These are phyloP conservation scores for Aspergillus heteromorphus DNA, from an alignment of 495 filamentous ascomycete genomes.

Conservation along the genomic window DNA sequence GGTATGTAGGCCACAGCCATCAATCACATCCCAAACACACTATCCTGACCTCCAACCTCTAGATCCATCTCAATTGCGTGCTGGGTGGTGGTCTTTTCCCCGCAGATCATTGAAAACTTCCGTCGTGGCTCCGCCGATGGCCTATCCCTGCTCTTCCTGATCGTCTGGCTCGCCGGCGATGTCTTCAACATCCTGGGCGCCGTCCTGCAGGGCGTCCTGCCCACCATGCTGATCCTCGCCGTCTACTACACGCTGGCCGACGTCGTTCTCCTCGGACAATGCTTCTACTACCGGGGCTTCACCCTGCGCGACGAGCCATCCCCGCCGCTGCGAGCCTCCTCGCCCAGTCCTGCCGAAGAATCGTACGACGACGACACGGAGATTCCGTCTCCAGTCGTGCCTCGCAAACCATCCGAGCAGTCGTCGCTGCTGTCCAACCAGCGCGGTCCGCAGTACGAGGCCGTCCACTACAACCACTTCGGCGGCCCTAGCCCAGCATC, in stretches of 20 bases:
- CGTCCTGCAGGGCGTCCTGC: slow-evolving; percentile 86
- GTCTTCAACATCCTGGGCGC: slow-evolving; percentile 95
- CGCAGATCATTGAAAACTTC: slow-evolving; percentile 96
- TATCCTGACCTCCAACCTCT: slow-evolving; percentile 7
- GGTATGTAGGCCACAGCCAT: slow-evolving; percentile 36
- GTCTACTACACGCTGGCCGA: slow-evolving; percentile 95
- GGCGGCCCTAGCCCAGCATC: slow-evolving; percentile 4
- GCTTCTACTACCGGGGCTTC: slow-evolving; percentile 90
- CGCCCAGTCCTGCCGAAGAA: slow-evolving; percentile 9
- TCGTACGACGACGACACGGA: slow-evolving; percentile 13
- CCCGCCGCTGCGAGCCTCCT: slow-evolving; percentile 10
- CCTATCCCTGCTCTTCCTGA: slow-evolving; percentile 81
- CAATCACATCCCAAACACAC: neutral
- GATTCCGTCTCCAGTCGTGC: slow-evolving; percentile 6
- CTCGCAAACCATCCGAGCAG: slow-evolving; percentile 25
- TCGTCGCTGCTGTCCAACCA: slow-evolving; percentile 28
- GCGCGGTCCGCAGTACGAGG: slow-evolving; percentile 18
- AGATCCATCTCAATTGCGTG: slow-evolving; percentile 94
- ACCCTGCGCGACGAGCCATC: slow-evolving; percentile 55
- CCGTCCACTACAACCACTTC: slow-evolving; percentile 8
- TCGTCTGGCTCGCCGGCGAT: slow-evolving; percentile 89
- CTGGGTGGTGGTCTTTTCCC: slow-evolving; percentile 97
- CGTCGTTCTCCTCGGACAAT: slow-evolving; percentile 79
- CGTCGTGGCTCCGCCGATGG: slow-evolving; percentile 80
- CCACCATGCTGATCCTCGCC: slow-evolving; percentile 94